These are phyloP conservation scores for Boletellus emodensis DNA, from an alignment of 768 basidiomycete species.

Conservation along the genomic window DNA sequence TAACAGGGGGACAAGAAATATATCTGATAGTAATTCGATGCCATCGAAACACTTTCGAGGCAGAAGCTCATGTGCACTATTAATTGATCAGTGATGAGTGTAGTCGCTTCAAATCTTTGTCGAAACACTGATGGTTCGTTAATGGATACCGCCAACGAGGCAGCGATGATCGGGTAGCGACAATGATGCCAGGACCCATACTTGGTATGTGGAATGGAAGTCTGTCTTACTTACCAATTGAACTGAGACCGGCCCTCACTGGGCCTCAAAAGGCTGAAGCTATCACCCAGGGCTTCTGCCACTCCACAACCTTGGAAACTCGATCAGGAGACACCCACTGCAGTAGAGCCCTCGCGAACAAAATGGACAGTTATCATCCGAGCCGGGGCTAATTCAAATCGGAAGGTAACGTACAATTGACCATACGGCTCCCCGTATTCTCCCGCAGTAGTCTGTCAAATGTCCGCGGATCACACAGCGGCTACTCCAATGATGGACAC, in stretches of 20 bases:
- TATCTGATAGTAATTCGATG: no score
- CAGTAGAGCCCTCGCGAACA: no score
- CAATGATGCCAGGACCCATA: neutral
- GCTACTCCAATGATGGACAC: neutral
- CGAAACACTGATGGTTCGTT: no score
- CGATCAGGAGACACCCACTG: no score
- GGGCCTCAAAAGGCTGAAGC: no score
- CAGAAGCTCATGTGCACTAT: neutral
- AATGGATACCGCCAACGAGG: no score
- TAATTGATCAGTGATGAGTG: neutral
- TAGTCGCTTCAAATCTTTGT: no score
- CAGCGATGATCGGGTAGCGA: neutral
- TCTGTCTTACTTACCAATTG: neutral
- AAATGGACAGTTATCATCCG: neutral
- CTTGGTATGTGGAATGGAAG: neutral
- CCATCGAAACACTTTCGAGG: neutral
- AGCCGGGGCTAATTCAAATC: neutral
- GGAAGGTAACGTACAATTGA: neutral
- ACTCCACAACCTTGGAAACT: no score
- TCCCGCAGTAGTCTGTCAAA: no score
- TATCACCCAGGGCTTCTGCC: no score
- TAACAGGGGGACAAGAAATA: neutral
- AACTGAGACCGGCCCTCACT: no score
- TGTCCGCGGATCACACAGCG: slow-evolving; percentile 2
- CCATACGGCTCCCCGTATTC: neutral